Evolutionary conservation across 345 rosid genomes (phyloP), one percentile per base, ranked within the genome.

Genomic region (Acer saccharum): DNA sequence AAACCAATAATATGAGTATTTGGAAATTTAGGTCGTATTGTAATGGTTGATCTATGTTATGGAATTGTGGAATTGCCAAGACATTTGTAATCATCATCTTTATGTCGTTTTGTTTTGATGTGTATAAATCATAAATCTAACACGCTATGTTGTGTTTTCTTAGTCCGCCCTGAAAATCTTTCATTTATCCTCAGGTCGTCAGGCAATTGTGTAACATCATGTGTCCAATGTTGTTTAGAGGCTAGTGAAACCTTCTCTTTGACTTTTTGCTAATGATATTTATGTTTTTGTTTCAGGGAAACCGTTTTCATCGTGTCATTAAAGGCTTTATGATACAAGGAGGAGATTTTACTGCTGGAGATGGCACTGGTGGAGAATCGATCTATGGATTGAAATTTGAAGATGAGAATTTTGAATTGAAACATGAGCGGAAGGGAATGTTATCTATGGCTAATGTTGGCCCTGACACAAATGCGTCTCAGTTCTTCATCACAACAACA

Each of bases 401-500:
- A 52, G 98, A 96, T 80, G 99, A 96, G 82, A 94, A 91, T 65
- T 94, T 94, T 68, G 92, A 90, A 2, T 10, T 91, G 76, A 96
- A 96, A 75, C 99, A 96, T 79, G 99, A 96, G 86, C 88, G 98
- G 82, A 94, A 94, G 80, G 98, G 99, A 63, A 91, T 94, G 93
- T 74, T 96, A 16, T 92, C 99, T 2, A 94, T 96, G 99, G 98
- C 97, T 32, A 96, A 92, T 76, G 67, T 93, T 61, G 98, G 98
- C 32, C 87, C 95, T 13, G 76, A 94, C 86, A 96, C 99, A n/a
- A 96, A 96, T 75, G 97, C 91, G 0, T 96, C 99, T 48, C 98
- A 94, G 90, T 96, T 94, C 88, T 94, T 96, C 83, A 91, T 96
- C 73, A 94, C 99, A 5, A 94, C 98, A 0, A 86, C 97, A 0